Evolutionary conservation across 257 asterid species (phyloP).

Genomic region (Phtheirospermum japonicum): DNA sequence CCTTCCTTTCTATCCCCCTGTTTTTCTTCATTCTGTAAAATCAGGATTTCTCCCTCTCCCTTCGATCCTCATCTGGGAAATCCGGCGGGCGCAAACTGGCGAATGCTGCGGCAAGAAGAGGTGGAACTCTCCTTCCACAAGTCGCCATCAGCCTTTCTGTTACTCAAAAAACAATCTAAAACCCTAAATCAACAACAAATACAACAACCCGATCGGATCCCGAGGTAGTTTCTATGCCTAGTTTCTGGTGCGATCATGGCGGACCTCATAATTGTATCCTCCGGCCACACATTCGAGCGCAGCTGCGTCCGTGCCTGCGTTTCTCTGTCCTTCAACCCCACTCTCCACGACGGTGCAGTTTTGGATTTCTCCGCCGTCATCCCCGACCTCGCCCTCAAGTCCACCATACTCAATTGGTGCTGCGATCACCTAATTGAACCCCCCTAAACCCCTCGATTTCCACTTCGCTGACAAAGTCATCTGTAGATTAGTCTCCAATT

Average conservation of each 20-base stretch:
- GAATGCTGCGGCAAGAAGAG: slow-evolving; percentile 56
- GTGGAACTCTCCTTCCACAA: slow-evolving; percentile 68
- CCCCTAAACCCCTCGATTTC: slow-evolving; percentile 58
- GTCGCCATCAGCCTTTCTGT: too few relatives aligned
- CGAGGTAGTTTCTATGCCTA: slow-evolving; percentile 72
- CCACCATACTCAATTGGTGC: slow-evolving; percentile 77
- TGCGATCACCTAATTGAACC: slow-evolving; percentile 41
- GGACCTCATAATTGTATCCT: slow-evolving; percentile 81
- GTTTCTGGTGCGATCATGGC: slow-evolving; percentile 72
- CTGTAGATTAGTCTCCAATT: slow-evolving; percentile 29
- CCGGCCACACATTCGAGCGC: slow-evolving; percentile 95
- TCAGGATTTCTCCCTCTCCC: too few relatives aligned
- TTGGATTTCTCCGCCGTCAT: slow-evolving; percentile 67
- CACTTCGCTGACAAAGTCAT: slow-evolving; percentile 58
- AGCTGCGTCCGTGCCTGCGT: too few relatives aligned
- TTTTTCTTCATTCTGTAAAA: too few relatives aligned
- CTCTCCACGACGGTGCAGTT: slow-evolving; percentile 43
- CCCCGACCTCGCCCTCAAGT: slow-evolving; percentile 79
- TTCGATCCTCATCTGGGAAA: too few relatives aligned
- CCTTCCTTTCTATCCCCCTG: too few relatives aligned
- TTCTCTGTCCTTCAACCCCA: slow-evolving; percentile 60
- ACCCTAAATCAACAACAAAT: background rate
- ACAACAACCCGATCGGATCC: slow-evolving; percentile 24
- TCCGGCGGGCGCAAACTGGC: too few relatives aligned
- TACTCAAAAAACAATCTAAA: too few relatives aligned